Base-by-base conservation (phyloP, 257 asterid genomes). In the Nicotiana tabacum region DNA sequence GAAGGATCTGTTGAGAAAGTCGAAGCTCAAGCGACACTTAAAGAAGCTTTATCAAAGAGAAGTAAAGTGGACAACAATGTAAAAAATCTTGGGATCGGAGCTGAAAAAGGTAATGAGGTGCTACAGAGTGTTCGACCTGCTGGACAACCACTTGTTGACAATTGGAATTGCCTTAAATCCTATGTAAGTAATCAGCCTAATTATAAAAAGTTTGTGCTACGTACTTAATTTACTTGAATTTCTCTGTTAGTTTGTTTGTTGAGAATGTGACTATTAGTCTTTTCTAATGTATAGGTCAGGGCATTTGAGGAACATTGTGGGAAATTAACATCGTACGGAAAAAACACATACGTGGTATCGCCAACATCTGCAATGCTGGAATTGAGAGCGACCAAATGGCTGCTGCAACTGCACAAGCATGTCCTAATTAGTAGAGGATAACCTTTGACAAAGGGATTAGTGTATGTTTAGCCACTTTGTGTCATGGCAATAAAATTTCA, bases 331-430 rank as follows among this genome's bases (percentile, higher is more conserved):
- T 91, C 91, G 43, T 96, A 96, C 32, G 99, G 99, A 68, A 94
- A 91, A 96, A 89, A 84, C 98, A 96, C 88, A 90, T 93, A 97
- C 93, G 99, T 18, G 88, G 97, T 0, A 76, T 96, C 11, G 99
- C 98, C 55, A 94, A 96, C 85, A 91, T 96, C 57, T 96, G 99
- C 89, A 96, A 96, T 33, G 91, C 92, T 3, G 98, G 95, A 27
- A 90, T 91, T 76, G 82, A 58, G 30, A 86, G 3, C 61, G 97
- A 91, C 62, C 90, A 88, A 87, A 90, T 96, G 98, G 95, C 88
- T 0, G 91, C 89, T 85, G 95, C 98, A 6, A 89, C 98, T 0
- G 87, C 90, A 3, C 97, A 93, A 83, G 95, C 96, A 37, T 96
- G 99, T 78, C 33, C 88, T 29, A 85, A 39, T 48, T 24, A 74